Conservation (phyloP, 108 stramenopile species). For the Schizochytrium sp. region DNA sequence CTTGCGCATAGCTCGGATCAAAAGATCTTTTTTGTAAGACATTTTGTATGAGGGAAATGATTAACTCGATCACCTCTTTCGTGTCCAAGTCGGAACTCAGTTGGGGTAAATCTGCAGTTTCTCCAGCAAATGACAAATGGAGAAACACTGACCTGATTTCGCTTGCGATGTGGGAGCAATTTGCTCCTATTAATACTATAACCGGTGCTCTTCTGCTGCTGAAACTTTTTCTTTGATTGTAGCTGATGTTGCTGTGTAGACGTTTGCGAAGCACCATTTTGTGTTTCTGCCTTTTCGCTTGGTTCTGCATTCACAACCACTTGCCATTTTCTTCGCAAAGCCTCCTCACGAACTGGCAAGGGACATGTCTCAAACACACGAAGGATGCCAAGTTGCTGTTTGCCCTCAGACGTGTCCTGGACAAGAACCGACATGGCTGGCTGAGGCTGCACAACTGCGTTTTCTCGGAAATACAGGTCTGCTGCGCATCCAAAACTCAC, state of each 20-base stretch:
- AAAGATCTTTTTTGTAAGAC: constrained; percentile 77
- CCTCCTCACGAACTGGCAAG: constrained; percentile 11
- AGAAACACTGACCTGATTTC: no score
- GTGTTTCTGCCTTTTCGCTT: neutral
- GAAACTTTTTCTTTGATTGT: neutral
- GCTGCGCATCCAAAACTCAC: no score
- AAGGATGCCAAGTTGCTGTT: neutral
- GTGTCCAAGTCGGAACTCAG: constrained; percentile 34
- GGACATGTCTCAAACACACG: constrained; percentile 21
- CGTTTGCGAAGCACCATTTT: neutral
- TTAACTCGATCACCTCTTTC: constrained; percentile 75
- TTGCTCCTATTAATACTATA: neutral
- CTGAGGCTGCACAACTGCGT: neutral
- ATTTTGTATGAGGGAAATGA: constrained; percentile 76
- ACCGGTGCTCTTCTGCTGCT: neutral
- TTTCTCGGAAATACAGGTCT: no score
- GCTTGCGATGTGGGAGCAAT: no score
- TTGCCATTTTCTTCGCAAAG: neutral
- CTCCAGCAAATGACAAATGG: neutral
- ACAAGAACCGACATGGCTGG: neutral
- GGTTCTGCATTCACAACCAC: neutral
- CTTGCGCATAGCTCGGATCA: constrained; percentile 58
- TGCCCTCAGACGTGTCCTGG: neutral
- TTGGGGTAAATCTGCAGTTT: neutral
- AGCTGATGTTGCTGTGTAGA: neutral